Base-by-base conservation (phyloP, 805 yeast genomes). In the Kuraishia capsulata region DNA sequence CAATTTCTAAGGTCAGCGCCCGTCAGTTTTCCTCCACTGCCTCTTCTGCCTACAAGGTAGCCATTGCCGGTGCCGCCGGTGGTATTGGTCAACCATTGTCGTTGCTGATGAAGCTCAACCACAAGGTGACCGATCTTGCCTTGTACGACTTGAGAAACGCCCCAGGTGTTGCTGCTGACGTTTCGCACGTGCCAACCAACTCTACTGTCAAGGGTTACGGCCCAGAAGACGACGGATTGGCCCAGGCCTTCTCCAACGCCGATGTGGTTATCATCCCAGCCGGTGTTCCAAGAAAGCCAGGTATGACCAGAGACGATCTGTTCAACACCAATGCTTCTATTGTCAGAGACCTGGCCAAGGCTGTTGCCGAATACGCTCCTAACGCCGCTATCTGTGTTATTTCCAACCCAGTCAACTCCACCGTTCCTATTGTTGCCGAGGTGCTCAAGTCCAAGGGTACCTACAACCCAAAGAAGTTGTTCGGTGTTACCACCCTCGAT, bases 211-310 rank as follows among this genome's bases (percentile, higher is more conserved):
- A 68, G 49, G 97, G 97, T 48, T 89, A 73, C 73, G 73, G 85
- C 42, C 94, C 96, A 51, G 95, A 84, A 47, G 75, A 79, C 44
- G 73, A 73, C 37, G 84, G 84, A 25, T 66, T 87, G 46, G 66
- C 71, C 43, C 67, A 65, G 40, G 95, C 96, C 16, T 67, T 89
- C 51, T 65, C 72, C 38, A 88, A 80, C 36, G 76, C 96, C 38
- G 94, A 88, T 52, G 79, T 89, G 43, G 89, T 89, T 38, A 75
- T 89, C 42, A 85, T 89, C 64, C 96, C 97, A 59, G 97, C 97
- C 41, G 97, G 97, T 72, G 94, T 89, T 42, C 97, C 95, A 71
- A 85, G 94, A 78, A 89, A 88, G 72, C 97, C 97, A 51, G 97
- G 97, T 64, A 89, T 89, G 97, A 86, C 96, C 57, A 84, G 97